These are phyloP conservation scores for Funneliformis mosseae DNA, from an alignment of 192 early-diverging fungal species.

Conservation along the genomic window DNA sequence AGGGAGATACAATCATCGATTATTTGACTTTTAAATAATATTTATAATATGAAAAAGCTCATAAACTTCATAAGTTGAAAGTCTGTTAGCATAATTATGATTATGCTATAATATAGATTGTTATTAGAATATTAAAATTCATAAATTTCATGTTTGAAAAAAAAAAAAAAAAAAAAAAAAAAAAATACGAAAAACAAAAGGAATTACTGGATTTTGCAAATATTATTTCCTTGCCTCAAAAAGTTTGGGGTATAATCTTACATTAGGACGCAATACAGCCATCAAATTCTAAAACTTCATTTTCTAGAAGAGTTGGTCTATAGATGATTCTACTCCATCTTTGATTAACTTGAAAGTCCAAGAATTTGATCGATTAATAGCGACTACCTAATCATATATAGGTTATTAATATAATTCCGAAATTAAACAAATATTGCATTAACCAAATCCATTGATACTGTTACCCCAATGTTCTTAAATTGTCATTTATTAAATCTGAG, in stretches of 20 bases:
- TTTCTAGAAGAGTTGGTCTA: conserved; percentile 48
- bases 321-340: not conserved
- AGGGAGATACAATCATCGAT: no score
- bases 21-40: no score
- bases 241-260: conserved; percentile 14
- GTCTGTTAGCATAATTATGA: no score
- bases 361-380: not conserved
- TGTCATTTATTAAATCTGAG: not conserved
- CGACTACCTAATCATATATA: not conserved
- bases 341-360: not conserved
- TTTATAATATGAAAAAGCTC: no score
- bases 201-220: conserved; percentile 14
- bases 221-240: conserved; percentile 19
- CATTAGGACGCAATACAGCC: conserved; percentile 50
- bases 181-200: no score
- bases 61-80: no score
- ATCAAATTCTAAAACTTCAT: conserved; percentile 46
- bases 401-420: not conserved
- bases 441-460: conserved; percentile 10
- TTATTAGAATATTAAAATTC: no score
- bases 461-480: not conserved
- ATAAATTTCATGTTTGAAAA: no score
- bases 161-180: no score
- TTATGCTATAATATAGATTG: no score
- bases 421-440: not conserved